Evolutionary conservation across 179 eudicot genomes (phyloP), one percentile per base, ranked within the genome.

Genomic region (Silene vulgaris): DNA sequence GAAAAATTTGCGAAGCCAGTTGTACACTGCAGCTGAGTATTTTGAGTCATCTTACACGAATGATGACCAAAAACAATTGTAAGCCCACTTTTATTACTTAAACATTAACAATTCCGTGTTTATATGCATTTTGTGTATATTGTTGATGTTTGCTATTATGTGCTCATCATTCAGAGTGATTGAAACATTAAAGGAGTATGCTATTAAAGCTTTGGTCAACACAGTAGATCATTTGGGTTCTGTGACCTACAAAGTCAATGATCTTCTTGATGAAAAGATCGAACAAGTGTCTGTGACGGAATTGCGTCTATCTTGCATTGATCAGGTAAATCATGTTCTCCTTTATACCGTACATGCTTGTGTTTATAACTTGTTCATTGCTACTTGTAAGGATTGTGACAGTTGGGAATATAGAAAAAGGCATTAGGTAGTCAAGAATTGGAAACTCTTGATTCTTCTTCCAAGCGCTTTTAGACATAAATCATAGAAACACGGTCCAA

Each of bases 141-240:
- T 54, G 60, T 43, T 48, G 23, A 72, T 69, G 35, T 54, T 71
- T 75, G 63, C 72, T 59, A 71, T 23, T 65, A 52, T 75, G 50
- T 80, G 69, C 30, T 17, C 32, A 1, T 30, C 28, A 16, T 87
- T 75, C 88, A 92, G 97, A 81, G 97, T 95, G 84, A 87, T 95
- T 30, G 87, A 88, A 63, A 86, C 97, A 56, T 84, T 95, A 74
- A 92, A 87, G 84, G 95, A 92, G 76, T 95, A 92, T 76, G 86
- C 93, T 30, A 83, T 95, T 54, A 89, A 87, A 84, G 97, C 99
- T 75, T 81, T 95, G 70, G 95, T 95, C 65, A 92, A 90, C 79
- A 95, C 97, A 12, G 96, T 95, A 28, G 99, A 95, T 73, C 97
- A 92, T 84, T 81, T 95, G 79, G 99, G 99, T 65, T 89, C 97